Evolutionary conservation across 495 filamentous ascomycete species (phyloP), one percentile per base, ranked within the genome.

Genomic region (Penicillium pulvis): DNA sequence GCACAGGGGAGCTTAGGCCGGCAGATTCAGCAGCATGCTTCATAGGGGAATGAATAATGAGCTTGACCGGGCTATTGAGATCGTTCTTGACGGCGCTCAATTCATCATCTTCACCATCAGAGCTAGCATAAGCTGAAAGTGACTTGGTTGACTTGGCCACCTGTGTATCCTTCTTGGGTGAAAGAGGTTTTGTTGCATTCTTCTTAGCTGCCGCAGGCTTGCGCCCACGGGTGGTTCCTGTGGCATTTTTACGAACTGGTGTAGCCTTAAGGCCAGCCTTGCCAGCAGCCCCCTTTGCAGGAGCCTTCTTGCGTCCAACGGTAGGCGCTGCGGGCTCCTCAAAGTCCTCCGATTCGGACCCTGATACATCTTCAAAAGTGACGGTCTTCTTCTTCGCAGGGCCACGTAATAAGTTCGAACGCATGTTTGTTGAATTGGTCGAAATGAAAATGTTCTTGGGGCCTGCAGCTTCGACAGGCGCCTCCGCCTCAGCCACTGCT

Each of bases 151-250:
- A 71, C 59, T 81, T 82, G 24, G 79, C 75, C 28, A 83, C 71
- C 55, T 84, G 82, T 43, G 71, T 81, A 30, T 74, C 70, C 62
- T 83, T 85, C 69, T 85, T 84, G 6, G 82, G 82, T 7, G 82
- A 83, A n/a, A 85, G 63, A 26, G 81, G 81, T 52, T 79, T 70
- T 19, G 61, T 35, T 0, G 55, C 57, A 39, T 50, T 64, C 41
- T 76, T 73, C 49, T 75, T 73, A 6, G 67, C 55, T 35, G 69
- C 58, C 14, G 72, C 70, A 35, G 73, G 63, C 54, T 77, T 77
- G n/a, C 76, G 73, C 23, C 74, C 77, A 24, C 74, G 65, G 11
- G 58, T 59, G 14, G 65, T 35, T 20, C 68, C 57, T 8, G 70
- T 57, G 1, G 71, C 61, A 44, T 72, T 55, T 55, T 79, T 83